A percentile compares a stretch with the other conserved stretches of the same genome.
phyloP scores from a whole-genome alignment of 2,329 filamentous ascomycete genomes.

The Aspergillus ochraceoroseus region DNA sequence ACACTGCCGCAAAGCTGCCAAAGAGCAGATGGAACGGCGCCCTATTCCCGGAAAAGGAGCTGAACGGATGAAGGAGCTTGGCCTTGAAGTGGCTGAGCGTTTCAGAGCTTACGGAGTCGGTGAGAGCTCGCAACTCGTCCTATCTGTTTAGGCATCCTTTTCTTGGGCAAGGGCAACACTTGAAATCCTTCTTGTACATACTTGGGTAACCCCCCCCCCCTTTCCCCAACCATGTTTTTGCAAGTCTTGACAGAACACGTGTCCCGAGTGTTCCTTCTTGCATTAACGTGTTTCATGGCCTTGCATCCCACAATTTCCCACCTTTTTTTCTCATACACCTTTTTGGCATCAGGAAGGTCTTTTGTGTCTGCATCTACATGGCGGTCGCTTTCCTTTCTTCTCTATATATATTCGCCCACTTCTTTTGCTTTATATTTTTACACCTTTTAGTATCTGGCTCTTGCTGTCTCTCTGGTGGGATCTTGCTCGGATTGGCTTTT shows the following conservation, averaged over 20 bases:
- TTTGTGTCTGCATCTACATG: slow-evolving; percentile 28
- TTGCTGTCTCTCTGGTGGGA: slow-evolving; percentile 17
- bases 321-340: slow-evolving; percentile 8
- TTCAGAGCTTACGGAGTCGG: slow-evolving; percentile 60
- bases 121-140: slow-evolving; percentile 58
- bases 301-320: slow-evolving; percentile 10
- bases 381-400: slow-evolving; percentile 19
- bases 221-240: too few relatives aligned
- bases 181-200: slow-evolving; percentile 27
- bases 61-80: slow-evolving; percentile 88
- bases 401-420: slow-evolving; percentile 15
- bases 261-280: slow-evolving; percentile 22
- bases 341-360: slow-evolving; percentile 20
- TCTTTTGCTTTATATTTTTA: slow-evolving; percentile 18
- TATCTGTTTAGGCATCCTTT: slow-evolving; percentile 56
- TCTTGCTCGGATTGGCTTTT: slow-evolving; percentile 21
- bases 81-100: slow-evolving; percentile 81
- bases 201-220: slow-evolving; percentile 20
- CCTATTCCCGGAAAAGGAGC: slow-evolving; percentile 79
- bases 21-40: slow-evolving; percentile 56
- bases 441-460: slow-evolving; percentile 16
- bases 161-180: slow-evolving; percentile 16
- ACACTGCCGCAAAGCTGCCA: slow-evolving; percentile 76
- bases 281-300: slow-evolving; percentile 27
- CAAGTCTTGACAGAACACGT: slow-evolving; percentile 9